Evolutionary conservation across 345 rosid genomes (phyloP).

Genomic region (Xanthoceras sorbifolium): DNA sequence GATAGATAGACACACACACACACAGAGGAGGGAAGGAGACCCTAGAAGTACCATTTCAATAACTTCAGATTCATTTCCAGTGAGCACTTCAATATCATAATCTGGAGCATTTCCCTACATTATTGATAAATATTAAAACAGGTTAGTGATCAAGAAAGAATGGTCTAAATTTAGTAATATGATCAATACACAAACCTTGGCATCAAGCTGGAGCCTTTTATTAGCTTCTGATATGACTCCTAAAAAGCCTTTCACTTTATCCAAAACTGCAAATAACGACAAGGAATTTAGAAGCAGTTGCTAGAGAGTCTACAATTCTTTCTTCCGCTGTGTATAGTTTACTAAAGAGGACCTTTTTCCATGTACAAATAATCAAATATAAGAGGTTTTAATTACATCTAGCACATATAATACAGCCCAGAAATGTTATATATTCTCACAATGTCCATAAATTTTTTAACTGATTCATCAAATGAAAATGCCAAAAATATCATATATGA

Average conservation of each 20-base stretch:
- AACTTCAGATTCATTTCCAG: conserved; percentile 67
- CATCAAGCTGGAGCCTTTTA: conserved; percentile 56
- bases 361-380: not conserved
- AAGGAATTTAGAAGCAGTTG: not conserved
- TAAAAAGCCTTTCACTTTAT: conserved; percentile 67
- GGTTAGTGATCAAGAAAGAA: not conserved
- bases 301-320: not conserved
- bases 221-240: conserved; percentile 76
- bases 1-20: not conserved
- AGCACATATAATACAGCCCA: not conserved
- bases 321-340: not conserved
- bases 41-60: conserved; percentile 65
- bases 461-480: not conserved
- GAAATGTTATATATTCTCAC: not conserved
- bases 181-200: conserved; percentile 41
- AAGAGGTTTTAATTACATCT: not conserved
- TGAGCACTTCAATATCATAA: conserved; percentile 68
- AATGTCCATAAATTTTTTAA: not conserved
- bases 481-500: not conserved
- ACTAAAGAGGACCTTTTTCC: not conserved
- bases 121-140: not conserved
- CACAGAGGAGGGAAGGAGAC: not conserved
- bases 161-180: not conserved
- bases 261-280: conserved; percentile 51
- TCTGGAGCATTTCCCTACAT: conserved; percentile 54